Conservation (phyloP, 2,329 filamentous ascomycete species). For the Graphilbum ipis-grandicollis region DNA sequence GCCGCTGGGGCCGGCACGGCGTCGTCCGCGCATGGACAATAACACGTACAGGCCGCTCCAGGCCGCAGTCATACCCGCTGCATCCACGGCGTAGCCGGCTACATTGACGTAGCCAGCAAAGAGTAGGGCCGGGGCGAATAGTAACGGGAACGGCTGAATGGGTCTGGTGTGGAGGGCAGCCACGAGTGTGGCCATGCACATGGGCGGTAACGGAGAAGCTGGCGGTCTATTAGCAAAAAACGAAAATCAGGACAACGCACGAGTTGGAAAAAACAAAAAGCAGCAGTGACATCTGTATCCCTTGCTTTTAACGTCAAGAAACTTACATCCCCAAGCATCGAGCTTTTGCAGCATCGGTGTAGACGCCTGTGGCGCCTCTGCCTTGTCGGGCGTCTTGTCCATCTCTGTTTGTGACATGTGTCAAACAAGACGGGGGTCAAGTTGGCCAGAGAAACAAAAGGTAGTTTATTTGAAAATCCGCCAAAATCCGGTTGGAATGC, state of each 20-base stretch:
- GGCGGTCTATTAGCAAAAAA: too few relatives aligned
- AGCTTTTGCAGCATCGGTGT: slow-evolving; percentile 8
- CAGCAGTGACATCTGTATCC: too few relatives aligned
- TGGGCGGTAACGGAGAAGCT: slow-evolving; percentile 37
- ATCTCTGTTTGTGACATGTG: too few relatives aligned
- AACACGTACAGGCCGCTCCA: slow-evolving; percentile 40
- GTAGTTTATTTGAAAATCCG: too few relatives aligned
- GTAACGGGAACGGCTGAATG: slow-evolving; percentile 29
- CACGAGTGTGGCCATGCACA: slow-evolving; percentile 37
- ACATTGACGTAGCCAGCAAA: slow-evolving; percentile 43
- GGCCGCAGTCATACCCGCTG: slow-evolving; percentile 36
- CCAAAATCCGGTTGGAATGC: too few relatives aligned
- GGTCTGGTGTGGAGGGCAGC: slow-evolving; percentile 38
- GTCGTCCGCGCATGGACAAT: slow-evolving; percentile 28
- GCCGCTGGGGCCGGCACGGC: slow-evolving; percentile 6
- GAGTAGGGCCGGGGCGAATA: slow-evolving; percentile 32
- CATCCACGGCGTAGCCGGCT: slow-evolving; percentile 38
- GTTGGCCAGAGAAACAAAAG: too few relatives aligned
- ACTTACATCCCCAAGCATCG: slow-evolving; percentile 13
- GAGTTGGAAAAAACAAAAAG: too few relatives aligned
- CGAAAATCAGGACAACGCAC: too few relatives aligned
- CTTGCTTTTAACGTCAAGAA: too few relatives aligned
- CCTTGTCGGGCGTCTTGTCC: background rate
- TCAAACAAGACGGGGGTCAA: too few relatives aligned
- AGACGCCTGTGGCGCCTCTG: background rate